Percentiles rank a stretch among this genome's conserved stretches.
These are phyloP conservation scores for Ascochyta lentis DNA, from an alignment of 2,329 filamentous ascomycete genomes.

Conservation along the genomic window DNA sequence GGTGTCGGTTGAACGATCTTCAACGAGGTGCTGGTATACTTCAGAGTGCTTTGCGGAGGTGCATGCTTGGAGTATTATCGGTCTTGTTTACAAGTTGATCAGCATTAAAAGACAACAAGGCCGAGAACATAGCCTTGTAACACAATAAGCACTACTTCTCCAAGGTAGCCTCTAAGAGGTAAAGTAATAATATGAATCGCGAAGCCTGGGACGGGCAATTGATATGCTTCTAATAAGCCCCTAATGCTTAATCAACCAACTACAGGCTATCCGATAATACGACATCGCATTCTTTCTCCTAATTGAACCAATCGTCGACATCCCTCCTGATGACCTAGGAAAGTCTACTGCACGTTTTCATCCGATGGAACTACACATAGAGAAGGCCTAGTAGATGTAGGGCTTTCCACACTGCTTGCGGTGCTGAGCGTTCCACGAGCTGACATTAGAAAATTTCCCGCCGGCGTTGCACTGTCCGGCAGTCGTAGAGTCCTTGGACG, in stretches of 20 bases:
- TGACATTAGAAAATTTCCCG: slow-evolving; percentile 10
- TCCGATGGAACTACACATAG: slow-evolving; percentile 6
- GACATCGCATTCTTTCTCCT: background rate
- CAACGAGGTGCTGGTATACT: too few species aligned
- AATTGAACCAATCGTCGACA: background rate
- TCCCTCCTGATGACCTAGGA: slow-evolving; percentile 8
- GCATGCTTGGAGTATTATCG: too few species aligned
- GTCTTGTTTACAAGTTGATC: too few species aligned
- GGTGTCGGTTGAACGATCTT: too few species aligned
- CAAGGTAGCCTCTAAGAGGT: too few species aligned
- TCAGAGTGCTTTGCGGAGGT: too few species aligned
- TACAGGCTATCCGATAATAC: background rate
- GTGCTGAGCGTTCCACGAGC: slow-evolving; percentile 6
- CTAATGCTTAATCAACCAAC: background rate
- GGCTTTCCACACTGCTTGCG: slow-evolving; percentile 11
- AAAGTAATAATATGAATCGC: background rate
- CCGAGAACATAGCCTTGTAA: too few species aligned
- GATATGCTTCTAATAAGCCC: background rate
- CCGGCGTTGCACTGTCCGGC: slow-evolving; percentile 10
- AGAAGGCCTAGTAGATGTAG: slow-evolving; percentile 9
- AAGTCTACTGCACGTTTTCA: slow-evolving; percentile 6
- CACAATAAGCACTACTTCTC: too few species aligned
- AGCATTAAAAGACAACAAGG: too few species aligned
- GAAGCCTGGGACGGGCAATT: background rate
- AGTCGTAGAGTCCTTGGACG: slow-evolving; percentile 11